Base-by-base conservation (phyloP, 805 yeast genomes). In the Nakazawaea siamensis region DNA sequence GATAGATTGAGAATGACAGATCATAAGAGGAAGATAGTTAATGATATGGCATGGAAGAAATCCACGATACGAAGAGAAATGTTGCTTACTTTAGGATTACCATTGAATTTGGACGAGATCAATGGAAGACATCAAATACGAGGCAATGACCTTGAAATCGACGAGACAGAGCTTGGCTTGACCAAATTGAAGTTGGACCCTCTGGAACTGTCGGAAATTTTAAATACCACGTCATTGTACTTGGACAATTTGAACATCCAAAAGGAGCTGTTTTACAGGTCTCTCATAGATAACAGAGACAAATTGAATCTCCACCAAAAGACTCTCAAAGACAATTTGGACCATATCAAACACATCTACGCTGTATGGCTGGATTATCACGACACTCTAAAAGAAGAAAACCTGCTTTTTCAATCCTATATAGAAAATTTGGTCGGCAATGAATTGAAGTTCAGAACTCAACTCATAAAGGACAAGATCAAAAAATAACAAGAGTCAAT, bases 341-440 rank as follows among this genome's bases (percentile, higher is more conserved):
- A 27, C 1, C 63, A 67, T 15, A 46, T 73, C 19, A 47, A 45
- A 17, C 49, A 44, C 3, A 58, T 73, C 3, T 63, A 65, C 34
- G 50, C 41, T 14, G 59, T 70, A 9, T 78, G 88, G 81, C 63
- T 64, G 32, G 54, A 68, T 41, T 62, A 69, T 39, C 61, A 69
- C 31, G 51, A 54, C 24, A 74, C 67, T 7, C 57, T 78, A 14
- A 61, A 61, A 38, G 68, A 65, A 28, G 94, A 87, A 52, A 81
- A 83, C 47, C 71, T 70, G 23, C 73, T 88, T 12, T 87, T 80
- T 51, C 95, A 90, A 46, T 69, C 80, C 2, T 94, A 92, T 45
- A 87, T 92, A 27, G 95, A 86, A 50, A 87, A 85, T 47, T 60
- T 88, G 46, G 83, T 88, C 12, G 97, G 95, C 6, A 87, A 88